A percentile compares a stretch with the other conserved stretches of the same genome.
These are phyloP conservation scores for Haematococcus sp. DNA, from an alignment of 139 green algal genomes.

Conservation along the genomic window DNA sequence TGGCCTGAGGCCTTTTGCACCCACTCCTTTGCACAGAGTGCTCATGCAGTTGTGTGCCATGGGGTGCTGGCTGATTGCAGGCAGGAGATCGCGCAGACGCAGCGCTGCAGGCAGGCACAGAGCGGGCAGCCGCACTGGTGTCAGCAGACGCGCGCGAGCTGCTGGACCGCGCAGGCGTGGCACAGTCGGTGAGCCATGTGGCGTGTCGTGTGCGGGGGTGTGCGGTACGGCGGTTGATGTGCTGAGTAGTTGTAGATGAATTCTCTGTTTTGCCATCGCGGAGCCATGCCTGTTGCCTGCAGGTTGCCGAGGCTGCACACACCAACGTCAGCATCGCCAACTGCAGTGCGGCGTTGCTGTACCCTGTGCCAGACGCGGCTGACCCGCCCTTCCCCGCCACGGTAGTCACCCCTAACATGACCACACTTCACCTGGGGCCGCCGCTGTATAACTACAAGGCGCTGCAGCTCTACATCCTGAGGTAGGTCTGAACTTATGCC, in stretches of 20 bases:
- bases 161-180: conserved; percentile 39
- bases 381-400: conserved; percentile 8
- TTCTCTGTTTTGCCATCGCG: too few relatives aligned
- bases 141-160: conserved; percentile 16
- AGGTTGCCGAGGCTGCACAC: conserved; percentile 41
- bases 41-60: too few relatives aligned
- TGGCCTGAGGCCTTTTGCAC: too few relatives aligned
- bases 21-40: too few relatives aligned
- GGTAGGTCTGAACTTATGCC: conserved; percentile 24
- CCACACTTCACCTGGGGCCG: neutral
- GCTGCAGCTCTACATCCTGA: conserved; percentile 88
- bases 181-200: conserved; percentile 41
- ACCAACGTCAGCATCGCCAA: conserved; percentile 26
- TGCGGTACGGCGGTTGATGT: too few relatives aligned
- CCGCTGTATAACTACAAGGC: conserved; percentile 61
- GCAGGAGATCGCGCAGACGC: conserved; percentile 12
- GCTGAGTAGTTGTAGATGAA: too few relatives aligned
- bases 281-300: neutral
- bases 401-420: neutral
- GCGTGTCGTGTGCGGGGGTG: too few relatives aligned
- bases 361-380: conserved; percentile 13
- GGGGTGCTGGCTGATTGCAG: conserved; percentile 9
- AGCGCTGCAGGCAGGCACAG: conserved; percentile 12
- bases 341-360: conserved; percentile 41
- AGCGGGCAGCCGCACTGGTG: neutral